These are phyloP conservation scores for Alisma plantagoaquatica DNA, from an alignment of 106 monocot species.

Conservation along the genomic window DNA sequence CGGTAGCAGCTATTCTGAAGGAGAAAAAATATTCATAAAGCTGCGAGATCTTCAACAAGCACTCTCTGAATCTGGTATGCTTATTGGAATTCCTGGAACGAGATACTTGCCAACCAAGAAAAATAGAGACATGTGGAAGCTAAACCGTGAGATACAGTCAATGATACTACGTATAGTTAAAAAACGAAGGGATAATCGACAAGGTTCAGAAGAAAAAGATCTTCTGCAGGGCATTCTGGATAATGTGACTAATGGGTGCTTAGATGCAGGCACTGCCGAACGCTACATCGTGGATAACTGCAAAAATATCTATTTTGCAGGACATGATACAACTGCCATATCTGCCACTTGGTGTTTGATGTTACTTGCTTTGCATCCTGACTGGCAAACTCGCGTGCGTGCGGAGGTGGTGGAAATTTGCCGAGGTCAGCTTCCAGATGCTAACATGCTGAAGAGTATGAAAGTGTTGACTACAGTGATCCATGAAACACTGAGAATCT, in stretches of 20 bases:
- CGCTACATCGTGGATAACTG: constrained; percentile 69
- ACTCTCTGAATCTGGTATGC: constrained; percentile 16
- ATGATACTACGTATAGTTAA: constrained; percentile 30
- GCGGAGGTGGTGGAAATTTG: constrained; percentile 42
- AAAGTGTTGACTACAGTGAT: constrained; percentile 60
- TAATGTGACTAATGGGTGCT: constrained; percentile 1
- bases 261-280: constrained; percentile 8
- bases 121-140: constrained; percentile 37
- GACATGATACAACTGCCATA: constrained; percentile 53
- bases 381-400: constrained; percentile 65
- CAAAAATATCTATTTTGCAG: constrained; percentile 82
- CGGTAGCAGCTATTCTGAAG: constrained; percentile 49
- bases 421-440: constrained; percentile 11
- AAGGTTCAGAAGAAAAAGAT: constrained; percentile 11
- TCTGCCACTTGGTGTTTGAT: constrained; percentile 64
- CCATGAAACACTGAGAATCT: constrained; percentile 38
- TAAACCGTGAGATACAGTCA: constrained; percentile 32
- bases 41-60: constrained; percentile 24
- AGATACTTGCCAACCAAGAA: constrained; percentile 52
- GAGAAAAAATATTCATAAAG: constrained; percentile 54
- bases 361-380: constrained; percentile 43
- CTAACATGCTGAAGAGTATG: constrained; percentile 38
- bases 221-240: constrained; percentile 45
- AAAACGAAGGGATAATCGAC: constrained; percentile 8
- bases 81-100: constrained; percentile 28